Conservation (phyloP, 2,329 filamentous ascomycete genomes). For the Alternaria brassicicola region DNA sequence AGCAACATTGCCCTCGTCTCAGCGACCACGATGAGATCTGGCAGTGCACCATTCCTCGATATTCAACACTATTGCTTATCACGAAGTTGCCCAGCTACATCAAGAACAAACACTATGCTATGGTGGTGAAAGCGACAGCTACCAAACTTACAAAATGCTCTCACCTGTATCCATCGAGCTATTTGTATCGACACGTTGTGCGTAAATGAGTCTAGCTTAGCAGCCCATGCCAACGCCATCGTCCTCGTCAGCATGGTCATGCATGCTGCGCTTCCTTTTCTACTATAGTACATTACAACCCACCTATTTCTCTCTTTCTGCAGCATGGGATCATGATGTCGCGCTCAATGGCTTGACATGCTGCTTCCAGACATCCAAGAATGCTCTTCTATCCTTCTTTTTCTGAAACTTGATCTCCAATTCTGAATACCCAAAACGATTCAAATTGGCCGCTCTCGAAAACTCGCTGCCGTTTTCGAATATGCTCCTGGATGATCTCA, state of each 20-base stretch:
- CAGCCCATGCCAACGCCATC: neutral
- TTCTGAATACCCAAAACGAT: constrained; percentile 37
- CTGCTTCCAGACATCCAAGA: constrained; percentile 36
- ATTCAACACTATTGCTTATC: neutral
- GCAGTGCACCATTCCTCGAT: neutral
- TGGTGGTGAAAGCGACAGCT: neutral
- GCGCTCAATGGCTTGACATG: constrained; percentile 28
- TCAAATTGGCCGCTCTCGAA: constrained; percentile 20
- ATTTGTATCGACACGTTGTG: neutral
- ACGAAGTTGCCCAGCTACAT: neutral
- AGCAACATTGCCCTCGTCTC: too few relatives aligned
- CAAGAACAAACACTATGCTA: neutral
- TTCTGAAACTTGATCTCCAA: constrained; percentile 38
- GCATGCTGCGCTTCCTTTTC: neutral
- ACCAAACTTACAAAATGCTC: neutral
- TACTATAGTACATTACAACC: neutral
- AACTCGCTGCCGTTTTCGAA: constrained; percentile 8
- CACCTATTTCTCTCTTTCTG: neutral
- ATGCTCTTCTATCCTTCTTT: constrained; percentile 35
- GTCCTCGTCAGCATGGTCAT: neutral
- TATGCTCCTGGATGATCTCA: constrained; percentile 16
- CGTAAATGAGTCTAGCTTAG: neutral
- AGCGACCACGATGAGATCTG: neutral
- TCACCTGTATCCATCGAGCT: neutral
- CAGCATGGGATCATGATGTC: neutral